Conservation (phyloP, 202 grass and related monocot species). For the Zoysia matrella region DNA sequence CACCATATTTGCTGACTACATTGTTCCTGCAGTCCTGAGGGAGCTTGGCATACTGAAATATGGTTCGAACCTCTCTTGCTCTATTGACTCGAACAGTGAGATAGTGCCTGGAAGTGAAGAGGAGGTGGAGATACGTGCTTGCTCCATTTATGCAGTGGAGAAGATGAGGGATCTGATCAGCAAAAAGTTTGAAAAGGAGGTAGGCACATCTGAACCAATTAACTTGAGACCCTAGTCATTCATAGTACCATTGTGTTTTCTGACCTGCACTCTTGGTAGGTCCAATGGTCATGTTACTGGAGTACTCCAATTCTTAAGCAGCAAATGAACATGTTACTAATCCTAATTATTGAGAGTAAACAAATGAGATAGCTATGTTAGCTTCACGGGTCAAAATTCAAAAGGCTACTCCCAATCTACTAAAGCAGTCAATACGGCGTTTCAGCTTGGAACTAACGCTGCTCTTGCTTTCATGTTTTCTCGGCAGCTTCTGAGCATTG, state of each 20-base stretch:
- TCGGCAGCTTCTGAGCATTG: conserved; percentile 89
- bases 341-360: neutral
- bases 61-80: conserved; percentile 62
- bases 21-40: conserved; percentile 83
- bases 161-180: conserved; percentile 90
- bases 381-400: neutral
- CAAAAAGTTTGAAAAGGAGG: conserved; percentile 84
- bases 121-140: conserved; percentile 89
- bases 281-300: neutral
- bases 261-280: neutral
- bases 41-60: conserved; percentile 92
- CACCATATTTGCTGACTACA: conserved; percentile 97
- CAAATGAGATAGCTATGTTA: neutral
- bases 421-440: conserved; percentile 33
- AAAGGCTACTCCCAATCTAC: neutral
- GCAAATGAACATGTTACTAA: neutral
- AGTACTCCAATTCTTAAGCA: too few relatives aligned
- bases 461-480: conserved; percentile 33
- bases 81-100: conserved; percentile 71
- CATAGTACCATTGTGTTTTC: conserved; percentile 3
- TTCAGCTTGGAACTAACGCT: conserved; percentile 27
- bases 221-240: conserved; percentile 31
- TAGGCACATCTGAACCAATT: conserved; percentile 40
- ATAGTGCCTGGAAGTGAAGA: conserved; percentile 87
- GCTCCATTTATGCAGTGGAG: conserved; percentile 90